Conservation (phyloP, 2,329 filamentous ascomycete genomes). For the Exophiala aquamarina region DNA sequence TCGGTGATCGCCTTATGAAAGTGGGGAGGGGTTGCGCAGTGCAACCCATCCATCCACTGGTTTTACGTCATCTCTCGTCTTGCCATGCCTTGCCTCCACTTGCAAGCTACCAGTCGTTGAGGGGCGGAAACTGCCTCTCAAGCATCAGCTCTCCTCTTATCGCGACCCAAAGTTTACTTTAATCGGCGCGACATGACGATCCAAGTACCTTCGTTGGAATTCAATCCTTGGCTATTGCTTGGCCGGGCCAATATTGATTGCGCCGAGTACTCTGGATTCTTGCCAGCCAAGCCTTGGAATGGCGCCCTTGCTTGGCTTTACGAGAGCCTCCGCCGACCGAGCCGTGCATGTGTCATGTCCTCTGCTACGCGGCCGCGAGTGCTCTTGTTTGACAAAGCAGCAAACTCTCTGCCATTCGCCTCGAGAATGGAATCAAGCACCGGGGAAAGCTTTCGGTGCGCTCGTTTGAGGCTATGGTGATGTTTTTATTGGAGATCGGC, state of each 20-base stretch:
- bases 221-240: not conserved
- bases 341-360: not conserved
- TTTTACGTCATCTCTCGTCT: too few relatives aligned
- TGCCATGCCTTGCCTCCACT: not conserved
- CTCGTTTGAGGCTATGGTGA: too few relatives aligned
- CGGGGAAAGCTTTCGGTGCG: too few relatives aligned
- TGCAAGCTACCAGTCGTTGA: not conserved
- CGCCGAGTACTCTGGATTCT: not conserved
- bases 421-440: too few relatives aligned
- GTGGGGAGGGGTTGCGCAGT: too few relatives aligned
- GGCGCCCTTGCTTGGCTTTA: not conserved
- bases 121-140: not conserved
- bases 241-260: not conserved
- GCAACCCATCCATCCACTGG: too few relatives aligned
- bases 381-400: too few relatives aligned
- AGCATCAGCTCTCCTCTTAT: conserved; percentile 3
- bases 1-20: too few relatives aligned
- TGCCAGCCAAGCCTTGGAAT: conserved; percentile 1
- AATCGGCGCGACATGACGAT: not conserved
- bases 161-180: not conserved
- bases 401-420: too few relatives aligned
- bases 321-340: not conserved
- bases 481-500: too few relatives aligned
- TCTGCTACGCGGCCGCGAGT: too few relatives aligned
- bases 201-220: not conserved